Percentiles rank a stretch among this genome's conserved stretches.
These are phyloP conservation scores for Straminergon stramineum DNA, from an alignment of 225 moss, liverwort and hornwort genomes.

Conservation along the genomic window DNA sequence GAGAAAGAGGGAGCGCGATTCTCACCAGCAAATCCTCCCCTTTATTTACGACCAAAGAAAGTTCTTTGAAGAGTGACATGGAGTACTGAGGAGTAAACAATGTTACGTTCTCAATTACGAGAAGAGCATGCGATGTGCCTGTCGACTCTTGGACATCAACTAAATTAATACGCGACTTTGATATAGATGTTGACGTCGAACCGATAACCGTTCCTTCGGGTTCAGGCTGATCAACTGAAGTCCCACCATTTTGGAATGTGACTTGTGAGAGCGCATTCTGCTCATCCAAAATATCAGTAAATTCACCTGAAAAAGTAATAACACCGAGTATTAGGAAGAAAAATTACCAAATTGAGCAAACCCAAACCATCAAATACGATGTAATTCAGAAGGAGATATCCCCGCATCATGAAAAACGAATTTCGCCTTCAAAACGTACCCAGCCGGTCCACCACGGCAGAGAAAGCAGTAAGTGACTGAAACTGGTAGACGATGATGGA, in stretches of 20 bases:
- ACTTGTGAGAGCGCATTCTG: constrained; percentile 54
- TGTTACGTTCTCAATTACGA: constrained; percentile 61
- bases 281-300: constrained; percentile 68
- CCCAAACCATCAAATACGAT: background rate
- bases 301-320: constrained; percentile 63
- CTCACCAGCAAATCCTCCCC: constrained; percentile 81
- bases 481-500: constrained; percentile 96
- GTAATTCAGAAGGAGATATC: background rate
- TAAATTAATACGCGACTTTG: constrained; percentile 29
- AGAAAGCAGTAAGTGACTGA: constrained; percentile 91
- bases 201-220: background rate
- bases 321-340: background rate
- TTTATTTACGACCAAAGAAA: constrained; percentile 54
- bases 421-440: constrained; percentile 32
- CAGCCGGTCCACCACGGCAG: constrained; percentile 90
- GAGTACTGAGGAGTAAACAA: constrained; percentile 79
- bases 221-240: constrained; percentile 10
- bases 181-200: background rate
- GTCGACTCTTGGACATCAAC: constrained; percentile 32
- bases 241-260: constrained; percentile 13
- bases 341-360: background rate
- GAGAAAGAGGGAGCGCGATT: background rate
- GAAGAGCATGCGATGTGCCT: constrained; percentile 41
- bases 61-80: constrained; percentile 56
- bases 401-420: background rate